These are phyloP conservation scores for Penicillium macrosclerotiorum DNA, from an alignment of 495 filamentous ascomycete species.

Conservation along the genomic window DNA sequence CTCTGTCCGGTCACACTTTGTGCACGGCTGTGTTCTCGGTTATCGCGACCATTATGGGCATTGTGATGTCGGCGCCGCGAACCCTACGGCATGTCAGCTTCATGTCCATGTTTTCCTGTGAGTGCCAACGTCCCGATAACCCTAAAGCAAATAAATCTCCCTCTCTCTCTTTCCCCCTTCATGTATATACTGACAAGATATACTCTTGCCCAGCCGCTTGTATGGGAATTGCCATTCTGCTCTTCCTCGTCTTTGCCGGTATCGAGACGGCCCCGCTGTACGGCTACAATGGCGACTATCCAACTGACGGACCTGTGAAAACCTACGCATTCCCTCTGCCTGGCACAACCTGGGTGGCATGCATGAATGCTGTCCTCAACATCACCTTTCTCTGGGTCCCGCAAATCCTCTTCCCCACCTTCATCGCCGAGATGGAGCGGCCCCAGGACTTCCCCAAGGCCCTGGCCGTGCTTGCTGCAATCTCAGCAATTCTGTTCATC, in stretches of 20 bases:
- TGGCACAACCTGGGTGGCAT: conserved; percentile 44
- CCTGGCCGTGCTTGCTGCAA: conserved; percentile 42
- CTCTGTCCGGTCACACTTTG: conserved; percentile 33
- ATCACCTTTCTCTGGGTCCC: conserved; percentile 49
- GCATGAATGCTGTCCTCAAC: conserved; percentile 48
- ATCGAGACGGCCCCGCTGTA: conserved; percentile 39
- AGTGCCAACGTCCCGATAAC: background rate
- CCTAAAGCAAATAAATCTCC: background rate
- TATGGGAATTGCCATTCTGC: conserved; percentile 45
- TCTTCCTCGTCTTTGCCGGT: conserved; percentile 46
- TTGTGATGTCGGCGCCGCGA: conserved; percentile 39
- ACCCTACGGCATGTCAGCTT: conserved; percentile 43
- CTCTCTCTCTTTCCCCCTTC: background rate
- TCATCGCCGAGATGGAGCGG: conserved; percentile 57
- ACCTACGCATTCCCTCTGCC: conserved; percentile 46
- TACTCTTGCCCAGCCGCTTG: conserved; percentile 25
- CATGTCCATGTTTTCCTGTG: conserved; percentile 46
- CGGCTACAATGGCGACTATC: conserved; percentile 30
- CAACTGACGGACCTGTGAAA: conserved; percentile 34
- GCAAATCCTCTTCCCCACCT: conserved; percentile 54
- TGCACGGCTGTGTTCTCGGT: conserved; percentile 38
- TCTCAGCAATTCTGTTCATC: conserved; percentile 52
- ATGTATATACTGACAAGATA: background rate
- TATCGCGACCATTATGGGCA: conserved; percentile 35
- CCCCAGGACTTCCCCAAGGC: conserved; percentile 58